Base-by-base conservation (phyloP, 1,284 basidiomycete genomes). In the Testicularia cyperi region DNA sequence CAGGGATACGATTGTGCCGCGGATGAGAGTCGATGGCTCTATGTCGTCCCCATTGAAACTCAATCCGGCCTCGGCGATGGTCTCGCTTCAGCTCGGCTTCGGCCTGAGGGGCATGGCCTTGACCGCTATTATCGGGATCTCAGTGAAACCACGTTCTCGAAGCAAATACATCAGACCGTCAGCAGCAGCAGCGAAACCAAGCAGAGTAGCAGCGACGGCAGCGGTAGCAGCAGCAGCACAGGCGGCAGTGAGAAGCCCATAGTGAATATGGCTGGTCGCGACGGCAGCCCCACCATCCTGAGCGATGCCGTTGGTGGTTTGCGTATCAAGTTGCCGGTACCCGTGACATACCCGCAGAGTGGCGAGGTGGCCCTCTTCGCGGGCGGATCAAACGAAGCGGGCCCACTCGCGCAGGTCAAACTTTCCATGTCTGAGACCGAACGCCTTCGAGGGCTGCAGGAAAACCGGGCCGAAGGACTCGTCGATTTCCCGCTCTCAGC, bases 401-500 rank as follows among this genome's bases (percentile, higher is more conserved):
- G 44, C 4, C 5, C 7, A 14, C 28, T 54, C 29, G 16, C 24
- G 18, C 31, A 46, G 34, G 5, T 63, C 14, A 52, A 57, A 18
- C 29, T 57, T 7, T 13, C 3, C 3, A 14, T 63, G 15, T 45
- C 42, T 0, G 57, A 54, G 15, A 30, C 7, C 10, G 49, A 54
- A 26, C 23, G 25, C n/a, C n/a, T n/a, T n/a, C n/a, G 5, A 12
- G 23, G n/a, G 26, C 33, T 21, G 49, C 36, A 2, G 30, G 6
- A 12, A 39, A 37, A 16, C 34, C 39, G 34, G 30, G 28, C 32
- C 23, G 45, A 0, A 27, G 18, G 15, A 8, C 7, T 31, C 33
- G 44, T 44, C 2, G 38, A 47, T 13, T 52, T 49, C 22, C 49
- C 63, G 10, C 44, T 60, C 5, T 41, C 34, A 2, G 64, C 63